Percentiles rank a stretch among this genome's conserved stretches.
Evolutionary conservation across 768 basidiomycete genomes (phyloP).

Genomic region (Russula dissimulans): DNA sequence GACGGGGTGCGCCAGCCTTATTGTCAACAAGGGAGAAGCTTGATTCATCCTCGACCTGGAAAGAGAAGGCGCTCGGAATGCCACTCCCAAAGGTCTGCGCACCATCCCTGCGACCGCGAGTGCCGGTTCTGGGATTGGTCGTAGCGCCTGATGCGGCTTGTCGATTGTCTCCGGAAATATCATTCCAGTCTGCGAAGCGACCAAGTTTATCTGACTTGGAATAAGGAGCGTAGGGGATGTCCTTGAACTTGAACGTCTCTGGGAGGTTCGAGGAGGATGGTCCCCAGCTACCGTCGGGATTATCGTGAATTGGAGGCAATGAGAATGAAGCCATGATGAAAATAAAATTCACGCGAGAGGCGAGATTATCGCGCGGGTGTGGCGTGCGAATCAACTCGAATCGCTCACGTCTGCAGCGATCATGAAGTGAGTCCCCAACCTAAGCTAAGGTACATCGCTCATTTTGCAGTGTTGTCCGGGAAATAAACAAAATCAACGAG

Average conservation of each 20-base stretch:
- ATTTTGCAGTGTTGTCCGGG: slow-evolving; percentile 67
- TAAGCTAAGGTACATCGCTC: slow-evolving; percentile 6
- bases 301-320: slow-evolving; percentile 82
- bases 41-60: slow-evolving; percentile 97
- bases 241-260: slow-evolving; percentile 92
- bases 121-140: slow-evolving; percentile 36
- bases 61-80: slow-evolving; percentile 84
- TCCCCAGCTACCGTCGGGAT: slow-evolving; percentile 91
- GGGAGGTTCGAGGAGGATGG: slow-evolving; percentile 77
- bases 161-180: slow-evolving; percentile 54
- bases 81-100: slow-evolving; percentile 85
- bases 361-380: neutral
- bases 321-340: slow-evolving; percentile 65
- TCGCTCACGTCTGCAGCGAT: neutral
- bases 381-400: slow-evolving; percentile 15
- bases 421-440: slow-evolving; percentile 57
- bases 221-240: slow-evolving; percentile 97
- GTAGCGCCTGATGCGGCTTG: slow-evolving; percentile 41
- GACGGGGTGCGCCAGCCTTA: slow-evolving; percentile 60
- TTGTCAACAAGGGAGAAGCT: slow-evolving; percentile 95
- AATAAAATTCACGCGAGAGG: neutral
- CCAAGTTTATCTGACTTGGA: slow-evolving; percentile 98
- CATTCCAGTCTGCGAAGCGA: slow-evolving; percentile 97
- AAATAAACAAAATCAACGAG: slow-evolving; percentile 91
- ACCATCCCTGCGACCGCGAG: slow-evolving; percentile 59